Evolutionary conservation across 306 rosid genomes (phyloP), one percentile per base, ranked within the genome.

Genomic region (Cercis canadensis): DNA sequence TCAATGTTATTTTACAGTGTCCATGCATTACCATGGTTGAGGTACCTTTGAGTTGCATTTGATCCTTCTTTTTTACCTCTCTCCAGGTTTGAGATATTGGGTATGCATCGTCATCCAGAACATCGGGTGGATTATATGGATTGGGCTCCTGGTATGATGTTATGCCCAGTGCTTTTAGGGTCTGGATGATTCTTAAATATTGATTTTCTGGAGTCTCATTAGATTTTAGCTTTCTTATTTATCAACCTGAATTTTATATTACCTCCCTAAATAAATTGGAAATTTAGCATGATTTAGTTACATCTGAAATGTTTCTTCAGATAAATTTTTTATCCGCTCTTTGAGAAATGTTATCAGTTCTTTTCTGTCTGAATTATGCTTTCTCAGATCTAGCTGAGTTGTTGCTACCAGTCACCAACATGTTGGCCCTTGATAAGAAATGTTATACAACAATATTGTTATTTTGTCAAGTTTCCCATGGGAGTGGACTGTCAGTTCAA

Each of bases 81-180:
- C 39, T 86, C 40, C 70, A 94, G 98, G 54, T 94, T 70, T 84
- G 93, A 88, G 84, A 73, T 94, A 65, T 31, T 94, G 83, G 98
- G 98, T 52, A 71, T 94, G 92, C 98, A 90, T 81, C 97, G 98
- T 62, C 98, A 94, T 81, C 85, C 92, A 51, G 97, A 94, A 76
- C 98, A 86, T 75, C 85, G 97, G 39, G 97, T 76, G 44, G 98
- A 94, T 80, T 94, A 87, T 71, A 83, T 94, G 97, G 98, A 94
- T 68, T 90, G 98, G 98, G 98, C 98, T 78, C 98, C 98, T 85
- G 97, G 97, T 93, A 86, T 78, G 90, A 70, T 62, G 39, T 59
- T 45, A 62, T 74, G 39, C 57, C 54, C 39, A 46, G 67, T 31
- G 65, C 43, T 76, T 62, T 59, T 64, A n/a, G 50, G 24, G 15